A percentile compares a stretch with the other conserved stretches of the same genome.
Evolutionary conservation across 768 basidiomycete genomes (phyloP).

Genomic region (Pholiota microspora): DNA sequence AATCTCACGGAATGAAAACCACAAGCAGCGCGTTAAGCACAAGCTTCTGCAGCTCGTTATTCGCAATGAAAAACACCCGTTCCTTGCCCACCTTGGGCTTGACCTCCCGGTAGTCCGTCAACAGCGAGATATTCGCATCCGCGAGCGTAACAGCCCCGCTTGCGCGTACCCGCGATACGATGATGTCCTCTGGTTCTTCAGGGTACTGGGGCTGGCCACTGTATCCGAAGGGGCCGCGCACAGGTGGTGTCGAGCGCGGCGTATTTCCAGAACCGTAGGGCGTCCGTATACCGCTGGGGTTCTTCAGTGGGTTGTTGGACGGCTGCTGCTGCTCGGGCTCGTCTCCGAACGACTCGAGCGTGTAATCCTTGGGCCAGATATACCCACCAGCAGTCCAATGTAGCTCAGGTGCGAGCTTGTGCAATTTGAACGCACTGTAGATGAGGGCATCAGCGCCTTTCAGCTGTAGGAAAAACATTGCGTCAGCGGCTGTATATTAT

Average conservation of each 20-base stretch:
- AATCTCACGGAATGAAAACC: conserved; percentile 56
- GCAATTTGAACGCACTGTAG: conserved; percentile 74
- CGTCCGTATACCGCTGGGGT: conserved; percentile 41
- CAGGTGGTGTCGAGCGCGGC: conserved; percentile 24
- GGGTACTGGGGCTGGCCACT: conserved; percentile 29
- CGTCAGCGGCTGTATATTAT: not conserved
- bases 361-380: conserved; percentile 73
- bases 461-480: conserved; percentile 39
- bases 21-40: conserved; percentile 76
- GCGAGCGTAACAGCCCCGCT: conserved; percentile 65
- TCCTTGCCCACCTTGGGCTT: conserved; percentile 55
- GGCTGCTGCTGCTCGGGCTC: conserved; percentile 22
- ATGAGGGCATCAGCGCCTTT: conserved; percentile 76
- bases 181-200: conserved; percentile 34
- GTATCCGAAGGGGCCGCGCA: conserved; percentile 46
- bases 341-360: conserved; percentile 60
- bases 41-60: conserved; percentile 67
- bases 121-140: conserved; percentile 59
- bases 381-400: conserved; percentile 84
- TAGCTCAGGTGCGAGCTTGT: conserved; percentile 71
- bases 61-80: conserved; percentile 65
- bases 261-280: conserved; percentile 30
- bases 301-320: conserved; percentile 17
- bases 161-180: conserved; percentile 58
- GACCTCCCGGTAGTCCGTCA: conserved; percentile 49